Conservation (phyloP, 495 filamentous ascomycete genomes). For the Podospora didyma region DNA sequence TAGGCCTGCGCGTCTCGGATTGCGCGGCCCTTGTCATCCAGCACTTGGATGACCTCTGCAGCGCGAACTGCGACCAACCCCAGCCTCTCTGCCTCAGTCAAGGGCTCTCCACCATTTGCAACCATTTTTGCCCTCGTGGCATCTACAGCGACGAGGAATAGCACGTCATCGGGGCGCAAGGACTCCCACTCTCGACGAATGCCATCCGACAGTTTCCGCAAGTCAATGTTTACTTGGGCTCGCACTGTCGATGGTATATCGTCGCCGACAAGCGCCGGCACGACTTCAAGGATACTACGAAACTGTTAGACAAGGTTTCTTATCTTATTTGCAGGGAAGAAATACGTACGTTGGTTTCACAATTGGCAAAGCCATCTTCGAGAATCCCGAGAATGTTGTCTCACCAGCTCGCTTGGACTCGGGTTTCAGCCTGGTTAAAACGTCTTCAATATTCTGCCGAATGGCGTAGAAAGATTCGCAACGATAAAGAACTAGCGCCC, state of each 20-base stretch:
- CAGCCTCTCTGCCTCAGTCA: constrained; percentile 51
- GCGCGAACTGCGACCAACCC: constrained; percentile 71
- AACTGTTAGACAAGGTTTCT: constrained; percentile 14
- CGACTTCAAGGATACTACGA: constrained; percentile 70
- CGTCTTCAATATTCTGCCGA: constrained; percentile 80
- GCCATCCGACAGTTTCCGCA: constrained; percentile 68
- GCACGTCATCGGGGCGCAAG: constrained; percentile 80
- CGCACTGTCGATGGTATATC: constrained; percentile 79
- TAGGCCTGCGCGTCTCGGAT: constrained; percentile 56
- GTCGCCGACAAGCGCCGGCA: constrained; percentile 79
- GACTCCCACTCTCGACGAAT: constrained; percentile 88
- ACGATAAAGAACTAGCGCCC: constrained; percentile 82
- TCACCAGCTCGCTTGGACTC: constrained; percentile 56
- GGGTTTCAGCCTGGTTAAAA: constrained; percentile 74
- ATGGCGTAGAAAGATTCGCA: constrained; percentile 94
- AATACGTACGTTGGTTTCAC: constrained; percentile 62
- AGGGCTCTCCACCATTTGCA: constrained; percentile 49
- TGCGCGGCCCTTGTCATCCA: constrained; percentile 80
- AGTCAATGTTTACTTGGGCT: constrained; percentile 85
- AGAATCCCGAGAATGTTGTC: constrained; percentile 77
- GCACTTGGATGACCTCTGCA: constrained; percentile 81
- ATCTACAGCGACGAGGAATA: constrained; percentile 79
- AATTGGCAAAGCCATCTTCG: constrained; percentile 87
- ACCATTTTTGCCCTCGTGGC: constrained; percentile 48
- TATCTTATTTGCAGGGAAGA: background rate